phyloP scores from a whole-genome alignment of 73 alveolate genomes.

The Symbiodinium pilosum region DNA sequence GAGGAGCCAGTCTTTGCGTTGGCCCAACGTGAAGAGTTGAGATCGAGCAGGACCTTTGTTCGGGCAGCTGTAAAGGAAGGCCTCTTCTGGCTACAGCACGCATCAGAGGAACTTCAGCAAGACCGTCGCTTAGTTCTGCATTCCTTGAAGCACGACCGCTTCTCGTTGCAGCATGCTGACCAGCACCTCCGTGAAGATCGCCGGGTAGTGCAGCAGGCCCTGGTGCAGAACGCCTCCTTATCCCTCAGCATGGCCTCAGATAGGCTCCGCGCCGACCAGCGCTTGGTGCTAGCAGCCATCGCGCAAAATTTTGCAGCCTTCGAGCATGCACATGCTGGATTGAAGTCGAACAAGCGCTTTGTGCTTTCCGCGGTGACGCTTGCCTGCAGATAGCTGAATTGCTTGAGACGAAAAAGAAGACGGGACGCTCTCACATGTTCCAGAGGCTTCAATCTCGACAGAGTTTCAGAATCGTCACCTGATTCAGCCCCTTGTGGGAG shows the following conservation, averaged over 20 bases:
- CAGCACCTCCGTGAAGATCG: background rate
- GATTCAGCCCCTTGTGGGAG: too few relatives aligned
- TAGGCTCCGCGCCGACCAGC: background rate
- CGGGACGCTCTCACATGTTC: too few relatives aligned
- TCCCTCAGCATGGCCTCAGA: background rate
- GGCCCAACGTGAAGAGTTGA: background rate
- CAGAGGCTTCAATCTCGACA: too few relatives aligned
- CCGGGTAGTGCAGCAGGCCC: background rate
- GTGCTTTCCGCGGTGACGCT: background rate
- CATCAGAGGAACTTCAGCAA: background rate
- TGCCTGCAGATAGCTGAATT: background rate
- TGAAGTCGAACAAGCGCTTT: background rate
- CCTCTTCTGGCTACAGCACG: background rate
- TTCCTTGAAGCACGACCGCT: constrained; percentile 11
- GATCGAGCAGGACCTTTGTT: background rate
- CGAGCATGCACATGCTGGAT: background rate
- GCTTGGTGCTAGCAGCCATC: background rate
- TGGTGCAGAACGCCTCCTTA: background rate
- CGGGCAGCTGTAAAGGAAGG: background rate
- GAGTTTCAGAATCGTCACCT: background rate
- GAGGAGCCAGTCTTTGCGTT: background rate
- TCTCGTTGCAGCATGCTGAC: background rate
- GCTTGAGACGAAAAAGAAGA: too few relatives aligned
- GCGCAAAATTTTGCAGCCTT: background rate
- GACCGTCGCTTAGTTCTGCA: background rate